These are phyloP conservation scores for Cruciata laevipes DNA, from an alignment of 257 asterid species.

Conservation along the genomic window DNA sequence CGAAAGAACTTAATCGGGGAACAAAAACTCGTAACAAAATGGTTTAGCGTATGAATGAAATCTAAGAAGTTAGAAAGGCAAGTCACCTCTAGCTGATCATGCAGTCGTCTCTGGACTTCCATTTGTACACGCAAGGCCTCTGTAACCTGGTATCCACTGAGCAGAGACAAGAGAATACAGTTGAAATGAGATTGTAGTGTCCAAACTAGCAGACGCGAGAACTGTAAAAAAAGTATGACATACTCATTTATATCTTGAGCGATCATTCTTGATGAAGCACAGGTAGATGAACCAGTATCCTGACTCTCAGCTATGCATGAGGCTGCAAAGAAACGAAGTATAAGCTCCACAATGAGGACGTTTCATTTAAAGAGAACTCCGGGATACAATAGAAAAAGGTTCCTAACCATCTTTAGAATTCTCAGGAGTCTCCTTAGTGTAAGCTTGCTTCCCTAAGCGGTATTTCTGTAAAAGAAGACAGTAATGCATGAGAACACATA, in stretches of 20 bases:
- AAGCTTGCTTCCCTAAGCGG: slow-evolving; percentile 79
- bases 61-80: not conserved
- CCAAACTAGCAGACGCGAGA: slow-evolving; percentile 5
- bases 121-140: slow-evolving; percentile 94
- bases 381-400: not conserved
- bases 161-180: slow-evolving; percentile 17
- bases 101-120: slow-evolving; percentile 85
- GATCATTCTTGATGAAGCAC: slow-evolving; percentile 57
- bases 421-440: slow-evolving; percentile 51
- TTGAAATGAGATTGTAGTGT: not conserved
- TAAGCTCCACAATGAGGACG: not conserved
- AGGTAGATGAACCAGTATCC: slow-evolving; percentile 74
- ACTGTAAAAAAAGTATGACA: slow-evolving; percentile 8
- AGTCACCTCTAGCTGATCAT: slow-evolving; percentile 80
- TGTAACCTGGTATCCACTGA: slow-evolving; percentile 81
- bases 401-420: slow-evolving; percentile 77
- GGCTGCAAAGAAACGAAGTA: slow-evolving; percentile 34
- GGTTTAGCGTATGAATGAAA: not conserved
- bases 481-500: not conserved
- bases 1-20: not conserved
- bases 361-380: not conserved
- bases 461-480: slow-evolving; percentile 52
- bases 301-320: slow-evolving; percentile 77
- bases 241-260: slow-evolving; percentile 75
- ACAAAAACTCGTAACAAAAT: not conserved